Conservation (phyloP, 768 basidiomycete species). For the Cystoderma amianthinum region DNA sequence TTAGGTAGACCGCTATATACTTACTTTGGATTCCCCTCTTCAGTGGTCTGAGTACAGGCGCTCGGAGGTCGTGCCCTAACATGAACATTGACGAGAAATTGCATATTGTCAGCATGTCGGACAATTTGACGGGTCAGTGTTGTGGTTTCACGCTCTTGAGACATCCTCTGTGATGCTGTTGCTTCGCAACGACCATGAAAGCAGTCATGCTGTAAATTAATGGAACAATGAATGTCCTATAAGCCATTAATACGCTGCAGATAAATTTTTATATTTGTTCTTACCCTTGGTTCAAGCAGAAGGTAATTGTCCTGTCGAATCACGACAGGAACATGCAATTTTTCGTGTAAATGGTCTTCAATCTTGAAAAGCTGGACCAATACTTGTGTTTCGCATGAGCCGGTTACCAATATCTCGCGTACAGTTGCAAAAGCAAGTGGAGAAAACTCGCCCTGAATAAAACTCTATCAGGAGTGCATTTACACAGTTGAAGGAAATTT, state of each 20-base stretch:
- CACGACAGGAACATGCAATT: not conserved
- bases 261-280: not conserved
- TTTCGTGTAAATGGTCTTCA: not conserved
- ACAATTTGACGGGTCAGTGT: too few species aligned
- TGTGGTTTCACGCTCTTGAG: slow-evolving; percentile 16
- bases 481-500: too few species aligned
- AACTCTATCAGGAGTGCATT: too few species aligned
- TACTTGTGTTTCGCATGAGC: too few species aligned
- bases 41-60: too few species aligned
- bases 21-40: too few species aligned
- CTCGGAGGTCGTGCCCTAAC: too few species aligned
- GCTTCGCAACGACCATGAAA: slow-evolving; percentile 7
- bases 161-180: slow-evolving; percentile 4
- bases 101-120: too few species aligned
- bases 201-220: slow-evolving; percentile 19
- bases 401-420: not conserved
- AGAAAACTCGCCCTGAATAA: too few species aligned
- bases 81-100: too few species aligned
- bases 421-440: too few species aligned
- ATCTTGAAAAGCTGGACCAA: not conserved
- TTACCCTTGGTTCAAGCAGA: not conserved
- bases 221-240: slow-evolving; percentile 15
- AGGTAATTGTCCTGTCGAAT: not conserved
- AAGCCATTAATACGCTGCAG: not conserved
- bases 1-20: too few species aligned